Evolutionary conservation across 495 filamentous ascomycete genomes (phyloP).

Genomic region (Pyrenula aspistea): DNA sequence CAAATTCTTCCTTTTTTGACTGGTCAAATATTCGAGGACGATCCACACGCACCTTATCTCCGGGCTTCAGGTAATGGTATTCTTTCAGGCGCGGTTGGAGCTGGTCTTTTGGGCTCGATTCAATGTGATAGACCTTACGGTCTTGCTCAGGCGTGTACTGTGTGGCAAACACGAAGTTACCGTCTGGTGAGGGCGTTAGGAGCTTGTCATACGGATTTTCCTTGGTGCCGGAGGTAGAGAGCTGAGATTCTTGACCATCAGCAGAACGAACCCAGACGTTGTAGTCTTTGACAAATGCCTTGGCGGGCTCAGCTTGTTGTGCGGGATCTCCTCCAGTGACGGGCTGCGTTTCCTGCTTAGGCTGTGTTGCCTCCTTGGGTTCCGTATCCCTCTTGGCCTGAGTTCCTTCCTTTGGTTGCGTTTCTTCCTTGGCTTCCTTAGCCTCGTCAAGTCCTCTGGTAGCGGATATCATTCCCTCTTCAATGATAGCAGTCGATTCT

Average conservation of each 20-base stretch:
- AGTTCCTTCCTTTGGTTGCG: neutral
- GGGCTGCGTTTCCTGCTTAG: neutral
- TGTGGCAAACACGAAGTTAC: conserved; percentile 4
- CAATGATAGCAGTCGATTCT: conserved; percentile 2
- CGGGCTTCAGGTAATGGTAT: conserved; percentile 10
- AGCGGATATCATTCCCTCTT: conserved; percentile 1
- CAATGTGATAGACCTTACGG: conserved; percentile 5
- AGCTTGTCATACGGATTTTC: conserved; percentile 3
- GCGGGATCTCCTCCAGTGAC: no score
- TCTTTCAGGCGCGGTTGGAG: conserved; percentile 7
- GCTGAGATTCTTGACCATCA: neutral
- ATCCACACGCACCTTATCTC: conserved; percentile 8
- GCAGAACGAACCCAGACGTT: conserved; percentile 3
- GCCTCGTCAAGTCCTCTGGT: neutral
- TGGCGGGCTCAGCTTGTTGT: no score
- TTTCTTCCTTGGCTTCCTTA: neutral
- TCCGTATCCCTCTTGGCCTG: neutral
- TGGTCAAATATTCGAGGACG: conserved; percentile 10
- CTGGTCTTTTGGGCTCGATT: conserved; percentile 9
- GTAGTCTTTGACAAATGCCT: conserved; percentile 1
- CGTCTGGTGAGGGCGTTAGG: conserved; percentile 14
- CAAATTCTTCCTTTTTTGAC: conserved; percentile 4
- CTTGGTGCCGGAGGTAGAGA: conserved; percentile 2
- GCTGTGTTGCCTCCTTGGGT: neutral
- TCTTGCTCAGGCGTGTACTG: conserved; percentile 12